A percentile compares a stretch with the other conserved stretches of the same genome.
Evolutionary conservation across 169 alveolate genomes (phyloP).

Genomic region (Neospora caninum): DNA sequence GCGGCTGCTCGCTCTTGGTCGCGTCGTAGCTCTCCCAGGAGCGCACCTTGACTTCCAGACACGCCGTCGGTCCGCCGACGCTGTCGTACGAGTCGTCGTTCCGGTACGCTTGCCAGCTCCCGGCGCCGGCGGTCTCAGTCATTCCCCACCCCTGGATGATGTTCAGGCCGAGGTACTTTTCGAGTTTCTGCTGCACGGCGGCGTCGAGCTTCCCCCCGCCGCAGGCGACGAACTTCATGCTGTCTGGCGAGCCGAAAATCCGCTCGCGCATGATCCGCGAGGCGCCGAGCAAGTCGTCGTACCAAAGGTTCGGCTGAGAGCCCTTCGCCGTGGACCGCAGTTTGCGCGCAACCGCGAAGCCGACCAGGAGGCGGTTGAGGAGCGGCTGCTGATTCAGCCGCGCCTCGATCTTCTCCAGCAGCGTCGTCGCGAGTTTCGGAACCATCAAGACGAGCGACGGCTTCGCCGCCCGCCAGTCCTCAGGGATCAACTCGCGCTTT

Average conservation of each 20-base stretch:
- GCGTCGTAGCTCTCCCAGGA: conserved; percentile 80
- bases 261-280: conserved; percentile 2
- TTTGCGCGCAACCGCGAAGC: neutral
- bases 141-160: conserved; percentile 73
- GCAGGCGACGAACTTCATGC: conserved; percentile 1
- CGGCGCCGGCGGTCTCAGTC: conserved; percentile 86
- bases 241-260: neutral
- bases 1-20: conserved; percentile 54
- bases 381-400: conserved; percentile 12
- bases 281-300: neutral
- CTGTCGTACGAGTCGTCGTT: conserved; percentile 54
- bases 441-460: conserved; percentile 33
- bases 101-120: conserved; percentile 67
- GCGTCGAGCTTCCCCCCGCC: conserved; percentile 40
- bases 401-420: conserved; percentile 22
- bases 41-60: conserved; percentile 78
- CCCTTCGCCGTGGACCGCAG: conserved; percentile 26
- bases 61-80: conserved; percentile 85
- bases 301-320: neutral
- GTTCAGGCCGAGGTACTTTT: neutral
- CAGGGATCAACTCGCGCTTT: conserved; percentile 1
- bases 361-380: neutral
- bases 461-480: conserved; percentile 28
- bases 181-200: conserved; percentile 20
- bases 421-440: conserved; percentile 15